phyloP scores from a whole-genome alignment of 2,329 filamentous ascomycete genomes.

The Alternaria conjuncta region DNA sequence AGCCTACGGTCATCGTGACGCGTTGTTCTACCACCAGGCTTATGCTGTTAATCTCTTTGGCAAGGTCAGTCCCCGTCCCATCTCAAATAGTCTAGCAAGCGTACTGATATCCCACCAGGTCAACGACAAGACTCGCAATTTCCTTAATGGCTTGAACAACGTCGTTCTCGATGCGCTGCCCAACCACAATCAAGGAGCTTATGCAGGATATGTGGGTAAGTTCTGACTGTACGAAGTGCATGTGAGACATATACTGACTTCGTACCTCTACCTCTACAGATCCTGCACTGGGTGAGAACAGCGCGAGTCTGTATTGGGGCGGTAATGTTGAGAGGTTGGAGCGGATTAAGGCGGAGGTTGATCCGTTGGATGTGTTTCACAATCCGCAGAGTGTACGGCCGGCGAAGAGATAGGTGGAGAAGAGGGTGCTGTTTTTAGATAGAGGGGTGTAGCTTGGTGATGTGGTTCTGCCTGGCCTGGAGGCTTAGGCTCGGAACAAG shows the following conservation, averaged over 20 bases:
- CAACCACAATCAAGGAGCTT: slow-evolving; percentile 52
- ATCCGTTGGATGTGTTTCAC: slow-evolving; percentile 48
- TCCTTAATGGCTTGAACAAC: slow-evolving; percentile 52
- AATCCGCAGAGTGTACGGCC: slow-evolving; percentile 46
- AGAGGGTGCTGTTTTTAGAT: not conserved
- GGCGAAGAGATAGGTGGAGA: slow-evolving; percentile 12
- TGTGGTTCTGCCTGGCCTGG: not conserved
- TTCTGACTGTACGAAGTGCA: too few species aligned
- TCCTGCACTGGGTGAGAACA: slow-evolving; percentile 51
- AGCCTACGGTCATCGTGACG: slow-evolving; percentile 42
- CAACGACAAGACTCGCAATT: slow-evolving; percentile 46
- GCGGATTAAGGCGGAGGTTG: slow-evolving; percentile 49
- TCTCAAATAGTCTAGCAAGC: not conserved
- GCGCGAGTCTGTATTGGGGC: slow-evolving; percentile 57
- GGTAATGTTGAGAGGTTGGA: slow-evolving; percentile 44
- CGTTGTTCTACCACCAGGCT: slow-evolving; percentile 44
- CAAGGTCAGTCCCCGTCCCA: not conserved
- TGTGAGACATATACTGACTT: too few species aligned
- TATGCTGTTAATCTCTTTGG: slow-evolving; percentile 48
- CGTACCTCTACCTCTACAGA: slow-evolving; percentile 33
- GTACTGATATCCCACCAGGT: slow-evolving; percentile 7
- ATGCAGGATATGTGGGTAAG: slow-evolving; percentile 55
- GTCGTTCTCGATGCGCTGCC: slow-evolving; percentile 40
- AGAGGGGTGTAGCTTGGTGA: not conserved
- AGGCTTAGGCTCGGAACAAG: not conserved